A percentile compares a stretch with the other conserved stretches of the same genome.
These are phyloP conservation scores for Bassia scoparia DNA, from an alignment of 148 eudicot species.

Conservation along the genomic window DNA sequence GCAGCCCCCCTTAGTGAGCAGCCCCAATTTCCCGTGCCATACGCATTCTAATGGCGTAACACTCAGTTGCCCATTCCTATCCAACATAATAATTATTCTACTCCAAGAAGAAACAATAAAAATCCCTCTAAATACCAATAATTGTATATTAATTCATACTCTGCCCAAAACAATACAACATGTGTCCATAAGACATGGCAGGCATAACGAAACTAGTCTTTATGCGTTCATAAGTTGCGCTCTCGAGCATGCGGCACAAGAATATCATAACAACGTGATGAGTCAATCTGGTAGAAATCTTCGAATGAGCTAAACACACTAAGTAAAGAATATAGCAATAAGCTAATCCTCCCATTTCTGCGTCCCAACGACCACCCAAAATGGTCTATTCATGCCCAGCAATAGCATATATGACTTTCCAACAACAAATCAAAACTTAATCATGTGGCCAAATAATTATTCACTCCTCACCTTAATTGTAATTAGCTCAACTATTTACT, in stretches of 20 bases:
- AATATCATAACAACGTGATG: background rate
- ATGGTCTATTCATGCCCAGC: background rate
- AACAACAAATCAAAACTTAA: background rate
- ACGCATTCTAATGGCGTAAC: slow-evolving; percentile 66
- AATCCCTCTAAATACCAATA: slow-evolving; percentile 27
- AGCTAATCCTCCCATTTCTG: background rate
- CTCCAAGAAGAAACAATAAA: no score
- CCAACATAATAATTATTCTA: slow-evolving; percentile 14
- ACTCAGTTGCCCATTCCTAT: slow-evolving; percentile 81
- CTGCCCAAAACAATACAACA: slow-evolving; percentile 27
- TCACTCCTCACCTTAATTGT: background rate
- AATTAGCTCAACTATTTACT: background rate
- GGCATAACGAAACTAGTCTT: background rate
- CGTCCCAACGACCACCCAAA: background rate
- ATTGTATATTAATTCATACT: slow-evolving; percentile 17
- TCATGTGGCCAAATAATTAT: background rate
- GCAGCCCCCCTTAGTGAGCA: slow-evolving; percentile 46
- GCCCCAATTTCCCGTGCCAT: slow-evolving; percentile 58
- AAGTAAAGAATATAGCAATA: background rate
- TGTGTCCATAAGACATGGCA: slow-evolving; percentile 17
- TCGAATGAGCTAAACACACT: slow-evolving; percentile 2
- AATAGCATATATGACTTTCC: background rate
- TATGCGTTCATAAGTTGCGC: slow-evolving; percentile 4
- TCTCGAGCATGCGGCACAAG: background rate
- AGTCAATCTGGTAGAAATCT: background rate